These are phyloP conservation scores for Talaromyces pinophilus DNA, from an alignment of 2,329 filamentous ascomycete species.

Conservation along the genomic window DNA sequence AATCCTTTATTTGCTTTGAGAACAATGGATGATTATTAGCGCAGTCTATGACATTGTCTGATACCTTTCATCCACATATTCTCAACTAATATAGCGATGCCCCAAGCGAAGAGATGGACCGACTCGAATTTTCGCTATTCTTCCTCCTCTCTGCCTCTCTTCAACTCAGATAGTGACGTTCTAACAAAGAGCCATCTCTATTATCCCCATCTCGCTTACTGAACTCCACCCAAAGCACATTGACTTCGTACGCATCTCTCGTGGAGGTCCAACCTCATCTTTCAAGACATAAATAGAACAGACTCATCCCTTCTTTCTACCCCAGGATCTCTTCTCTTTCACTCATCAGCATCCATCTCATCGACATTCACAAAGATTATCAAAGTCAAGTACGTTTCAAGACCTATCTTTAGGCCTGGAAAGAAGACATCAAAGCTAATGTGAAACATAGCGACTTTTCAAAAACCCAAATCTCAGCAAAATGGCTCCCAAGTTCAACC, in stretches of 20 bases:
- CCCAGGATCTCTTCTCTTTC: not conserved
- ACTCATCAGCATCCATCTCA: not conserved
- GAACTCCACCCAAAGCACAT: not conserved
- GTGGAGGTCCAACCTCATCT: not conserved
- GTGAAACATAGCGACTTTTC: not conserved
- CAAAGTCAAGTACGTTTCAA: not conserved
- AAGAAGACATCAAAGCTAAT: not conserved
- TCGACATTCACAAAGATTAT: not conserved
- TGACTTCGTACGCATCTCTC: not conserved
- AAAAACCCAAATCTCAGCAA: not conserved
- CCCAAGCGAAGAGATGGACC: not conserved
- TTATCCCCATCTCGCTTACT: not conserved
- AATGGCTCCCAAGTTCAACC: slow-evolving; percentile 21
- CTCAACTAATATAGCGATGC: not conserved
- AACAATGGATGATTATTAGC: not conserved
- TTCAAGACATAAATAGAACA: slow-evolving; percentile 5
- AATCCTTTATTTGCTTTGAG: not conserved
- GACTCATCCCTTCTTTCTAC: not conserved
- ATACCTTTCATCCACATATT: not conserved
- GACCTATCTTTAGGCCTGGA: not conserved
- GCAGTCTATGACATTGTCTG: slow-evolving; percentile 9
- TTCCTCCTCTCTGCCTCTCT: not conserved
- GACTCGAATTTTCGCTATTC: not conserved
- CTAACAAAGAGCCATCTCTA: not conserved
- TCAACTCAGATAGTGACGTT: not conserved